These are phyloP conservation scores for Ramaria sp. DNA, from an alignment of 768 basidiomycete species.

Conservation along the genomic window DNA sequence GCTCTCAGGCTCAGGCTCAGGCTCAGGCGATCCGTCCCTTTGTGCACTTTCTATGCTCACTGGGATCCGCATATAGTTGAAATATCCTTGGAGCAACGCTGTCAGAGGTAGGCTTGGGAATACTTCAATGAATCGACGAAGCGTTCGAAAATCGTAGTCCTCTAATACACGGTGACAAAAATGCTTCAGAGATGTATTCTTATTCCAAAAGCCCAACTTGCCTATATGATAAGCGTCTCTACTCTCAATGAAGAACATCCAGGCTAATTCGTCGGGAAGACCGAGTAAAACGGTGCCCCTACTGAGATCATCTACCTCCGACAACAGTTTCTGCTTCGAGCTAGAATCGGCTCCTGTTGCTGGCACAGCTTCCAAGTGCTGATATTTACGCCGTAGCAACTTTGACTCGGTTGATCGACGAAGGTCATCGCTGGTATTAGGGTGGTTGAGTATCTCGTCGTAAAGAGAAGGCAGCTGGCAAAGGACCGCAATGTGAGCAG, in stretches of 20 bases:
- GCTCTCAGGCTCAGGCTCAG: slow-evolving; percentile 16
- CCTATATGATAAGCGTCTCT: slow-evolving; percentile 57
- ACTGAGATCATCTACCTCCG: slow-evolving; percentile 61
- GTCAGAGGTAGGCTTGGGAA: slow-evolving; percentile 55
- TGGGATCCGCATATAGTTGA: slow-evolving; percentile 44
- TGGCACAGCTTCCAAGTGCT: slow-evolving; percentile 53
- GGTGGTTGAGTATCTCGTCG: slow-evolving; percentile 72
- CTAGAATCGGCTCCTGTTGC: slow-evolving; percentile 18
- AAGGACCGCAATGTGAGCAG: not conserved
- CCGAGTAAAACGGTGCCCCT: slow-evolving; percentile 66
- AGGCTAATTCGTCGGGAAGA: slow-evolving; percentile 73
- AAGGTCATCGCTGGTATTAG: slow-evolving; percentile 65
- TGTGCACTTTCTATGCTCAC: slow-evolving; percentile 32
- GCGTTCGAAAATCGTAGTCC: slow-evolving; percentile 43
- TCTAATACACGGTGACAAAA: slow-evolving; percentile 28
- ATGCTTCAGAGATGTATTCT: slow-evolving; percentile 7
- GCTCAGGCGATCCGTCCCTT: slow-evolving; percentile 18
- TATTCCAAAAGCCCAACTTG: slow-evolving; percentile 23
- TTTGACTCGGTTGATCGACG: slow-evolving; percentile 71
- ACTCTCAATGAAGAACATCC: slow-evolving; percentile 69
- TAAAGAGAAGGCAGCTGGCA: slow-evolving; percentile 61
- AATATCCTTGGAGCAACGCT: slow-evolving; percentile 53
- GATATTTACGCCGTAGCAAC: slow-evolving; percentile 53
- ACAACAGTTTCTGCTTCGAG: slow-evolving; percentile 38
- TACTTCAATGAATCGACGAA: slow-evolving; percentile 51